phyloP scores from a whole-genome alignment of 2,329 filamentous ascomycete species.

The Pseudodiploospora longispora region DNA sequence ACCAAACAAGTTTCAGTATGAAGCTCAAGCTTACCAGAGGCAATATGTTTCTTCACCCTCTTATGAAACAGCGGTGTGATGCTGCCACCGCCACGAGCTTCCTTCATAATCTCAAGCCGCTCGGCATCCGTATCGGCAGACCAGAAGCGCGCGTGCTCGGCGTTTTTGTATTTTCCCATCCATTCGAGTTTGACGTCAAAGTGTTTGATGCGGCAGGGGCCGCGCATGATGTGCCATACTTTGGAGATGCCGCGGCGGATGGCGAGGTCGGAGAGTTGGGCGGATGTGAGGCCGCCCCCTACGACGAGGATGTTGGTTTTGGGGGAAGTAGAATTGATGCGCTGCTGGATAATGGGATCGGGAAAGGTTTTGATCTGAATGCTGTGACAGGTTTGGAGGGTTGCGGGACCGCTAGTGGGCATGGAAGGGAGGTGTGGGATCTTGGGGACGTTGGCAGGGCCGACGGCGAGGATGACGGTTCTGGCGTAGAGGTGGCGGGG shows the following conservation, averaged over 20 bases:
- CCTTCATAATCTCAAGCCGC: slow-evolving; percentile 55
- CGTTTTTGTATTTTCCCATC: slow-evolving; percentile 77
- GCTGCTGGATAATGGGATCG: slow-evolving; percentile 39
- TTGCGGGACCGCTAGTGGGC: slow-evolving; percentile 7
- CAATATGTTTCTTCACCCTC: slow-evolving; percentile 53
- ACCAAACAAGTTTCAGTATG: slow-evolving; percentile 49
- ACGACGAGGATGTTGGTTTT: slow-evolving; percentile 62
- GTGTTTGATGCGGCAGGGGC: slow-evolving; percentile 54
- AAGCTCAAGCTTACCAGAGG: slow-evolving; percentile 43
- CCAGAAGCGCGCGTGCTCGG: slow-evolving; percentile 70
- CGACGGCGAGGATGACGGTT: slow-evolving; percentile 62
- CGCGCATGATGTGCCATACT: slow-evolving; percentile 63
- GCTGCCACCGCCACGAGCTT: slow-evolving; percentile 67
- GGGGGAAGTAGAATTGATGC: slow-evolving; percentile 37
- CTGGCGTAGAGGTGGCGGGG: slow-evolving; percentile 42
- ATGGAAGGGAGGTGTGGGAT: slow-evolving; percentile 33
- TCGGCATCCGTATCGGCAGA: slow-evolving; percentile 64
- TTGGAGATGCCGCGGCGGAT: slow-evolving; percentile 56
- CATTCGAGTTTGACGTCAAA: slow-evolving; percentile 71
- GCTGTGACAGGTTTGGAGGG: slow-evolving; percentile 50
- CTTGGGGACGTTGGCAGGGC: slow-evolving; percentile 54
- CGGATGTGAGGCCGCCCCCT: slow-evolving; percentile 68
- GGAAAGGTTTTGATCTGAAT: slow-evolving; percentile 56
- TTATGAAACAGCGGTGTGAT: slow-evolving; percentile 62
- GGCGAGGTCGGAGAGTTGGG: slow-evolving; percentile 62